phyloP scores from a whole-genome alignment of 345 rosid species.

The Populus ilicifolia region DNA sequence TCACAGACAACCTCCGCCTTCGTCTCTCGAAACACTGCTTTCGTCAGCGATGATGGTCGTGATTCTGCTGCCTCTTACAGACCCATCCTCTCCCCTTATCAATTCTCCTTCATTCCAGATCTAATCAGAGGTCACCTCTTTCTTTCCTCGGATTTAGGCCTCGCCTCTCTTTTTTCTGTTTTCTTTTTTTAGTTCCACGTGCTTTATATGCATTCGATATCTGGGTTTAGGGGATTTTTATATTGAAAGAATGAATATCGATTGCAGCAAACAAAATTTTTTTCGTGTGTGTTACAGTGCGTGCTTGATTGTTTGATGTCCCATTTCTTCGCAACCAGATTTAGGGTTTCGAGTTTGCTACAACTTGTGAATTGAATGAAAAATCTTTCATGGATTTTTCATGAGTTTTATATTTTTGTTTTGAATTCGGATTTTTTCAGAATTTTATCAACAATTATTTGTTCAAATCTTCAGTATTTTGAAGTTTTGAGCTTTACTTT shows the following conservation, averaged over 20 bases:
- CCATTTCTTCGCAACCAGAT: background rate
- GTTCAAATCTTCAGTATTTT: background rate
- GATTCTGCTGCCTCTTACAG: constrained; percentile 22
- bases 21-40: constrained; percentile 29
- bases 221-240: background rate
- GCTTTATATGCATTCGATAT: background rate
- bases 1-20: constrained; percentile 36
- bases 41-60: constrained; percentile 17
- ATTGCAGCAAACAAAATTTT: background rate
- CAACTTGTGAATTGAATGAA: background rate
- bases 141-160: background rate
- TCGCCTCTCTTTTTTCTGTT: background rate
- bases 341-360: background rate
- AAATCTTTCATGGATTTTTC: background rate
- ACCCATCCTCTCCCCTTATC: constrained; percentile 33
- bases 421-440: background rate
- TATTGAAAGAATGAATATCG: background rate
- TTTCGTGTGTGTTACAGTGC: background rate
- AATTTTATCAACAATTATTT: background rate
- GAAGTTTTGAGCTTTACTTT: background rate
- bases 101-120: constrained; percentile 27
- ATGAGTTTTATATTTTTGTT: background rate
- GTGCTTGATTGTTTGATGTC: background rate
- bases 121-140: constrained; percentile 50
- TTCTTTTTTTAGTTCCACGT: background rate